Conservation (phyloP, 2,329 filamentous ascomycete genomes). For the Ophiostoma pallidulum region DNA sequence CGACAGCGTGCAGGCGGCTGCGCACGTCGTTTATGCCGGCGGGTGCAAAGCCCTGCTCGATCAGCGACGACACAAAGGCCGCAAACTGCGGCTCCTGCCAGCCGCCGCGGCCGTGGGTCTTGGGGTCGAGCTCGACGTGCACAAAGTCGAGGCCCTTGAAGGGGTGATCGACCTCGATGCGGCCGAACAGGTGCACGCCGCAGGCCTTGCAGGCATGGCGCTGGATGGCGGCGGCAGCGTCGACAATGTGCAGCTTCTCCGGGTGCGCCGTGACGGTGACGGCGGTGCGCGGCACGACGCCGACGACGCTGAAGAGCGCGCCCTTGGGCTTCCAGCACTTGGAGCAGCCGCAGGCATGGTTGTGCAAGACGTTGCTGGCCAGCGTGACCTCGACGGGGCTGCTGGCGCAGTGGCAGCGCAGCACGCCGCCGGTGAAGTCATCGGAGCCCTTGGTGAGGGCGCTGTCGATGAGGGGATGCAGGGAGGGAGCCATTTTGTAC, state of each 20-base stretch:
- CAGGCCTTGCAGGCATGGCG: conserved; percentile 53
- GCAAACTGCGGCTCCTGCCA: conserved; percentile 66
- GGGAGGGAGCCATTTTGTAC: conserved; percentile 26
- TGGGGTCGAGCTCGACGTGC: conserved; percentile 52
- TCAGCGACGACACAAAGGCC: conserved; percentile 57
- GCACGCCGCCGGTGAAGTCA: conserved; percentile 49
- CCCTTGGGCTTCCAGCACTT: conserved; percentile 62
- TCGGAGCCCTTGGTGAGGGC: conserved; percentile 46
- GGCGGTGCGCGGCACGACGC: conserved; percentile 47
- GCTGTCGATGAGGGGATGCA: conserved; percentile 56
- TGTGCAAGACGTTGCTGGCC: conserved; percentile 51
- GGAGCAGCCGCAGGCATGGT: conserved; percentile 63
- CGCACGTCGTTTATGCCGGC: conserved; percentile 46
- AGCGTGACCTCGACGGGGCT: conserved; percentile 50
- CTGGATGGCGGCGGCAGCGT: conserved; percentile 46
- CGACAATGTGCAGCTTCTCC: conserved; percentile 48
- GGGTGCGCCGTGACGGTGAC: conserved; percentile 48
- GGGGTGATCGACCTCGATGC: conserved; percentile 54
- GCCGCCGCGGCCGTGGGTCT: conserved; percentile 40
- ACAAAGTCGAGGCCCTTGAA: conserved; percentile 64
- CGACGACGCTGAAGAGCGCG: conserved; percentile 55
- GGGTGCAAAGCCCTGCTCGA: conserved; percentile 56
- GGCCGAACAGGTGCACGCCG: conserved; percentile 53
- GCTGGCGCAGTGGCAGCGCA: conserved; percentile 49
- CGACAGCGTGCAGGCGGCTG: conserved; percentile 39